These are phyloP conservation scores for Pleurotus tuber-regium DNA, from an alignment of 768 basidiomycete species.

Conservation along the genomic window DNA sequence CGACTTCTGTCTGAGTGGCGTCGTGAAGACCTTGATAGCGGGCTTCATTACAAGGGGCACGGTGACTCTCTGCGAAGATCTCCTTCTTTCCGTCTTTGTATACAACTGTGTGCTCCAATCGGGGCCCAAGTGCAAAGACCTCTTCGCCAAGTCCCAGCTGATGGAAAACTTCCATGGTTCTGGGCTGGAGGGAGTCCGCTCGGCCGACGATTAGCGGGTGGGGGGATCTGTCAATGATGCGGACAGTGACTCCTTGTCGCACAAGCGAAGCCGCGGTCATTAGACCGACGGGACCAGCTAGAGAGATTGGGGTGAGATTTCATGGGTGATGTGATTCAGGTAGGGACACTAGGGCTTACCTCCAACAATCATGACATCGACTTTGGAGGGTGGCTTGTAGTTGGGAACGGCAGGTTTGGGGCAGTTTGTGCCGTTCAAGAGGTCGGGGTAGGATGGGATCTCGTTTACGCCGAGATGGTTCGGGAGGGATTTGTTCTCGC, in stretches of 20 bases:
- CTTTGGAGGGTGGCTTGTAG: slow-evolving; percentile 19
- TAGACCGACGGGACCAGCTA: slow-evolving; percentile 21
- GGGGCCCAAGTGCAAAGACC: slow-evolving; percentile 9
- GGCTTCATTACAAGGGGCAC: slow-evolving; percentile 4
- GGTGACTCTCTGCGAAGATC: slow-evolving; percentile 11
- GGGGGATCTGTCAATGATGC: slow-evolving; percentile 37
- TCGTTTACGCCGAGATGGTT: slow-evolving; percentile 3
- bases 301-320: neutral
- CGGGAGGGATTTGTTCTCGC: slow-evolving; percentile 9
- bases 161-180: slow-evolving; percentile 53
- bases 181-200: slow-evolving; percentile 54
- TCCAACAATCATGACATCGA: slow-evolving; percentile 48
- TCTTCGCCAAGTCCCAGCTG: slow-evolving; percentile 9
- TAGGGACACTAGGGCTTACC: slow-evolving; percentile 53
- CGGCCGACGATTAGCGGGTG: slow-evolving; percentile 36
- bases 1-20: slow-evolving; percentile 11
- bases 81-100: slow-evolving; percentile 12
- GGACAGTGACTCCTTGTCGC: slow-evolving; percentile 38
- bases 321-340: neutral
- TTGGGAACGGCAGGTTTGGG: slow-evolving; percentile 7
- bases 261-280: slow-evolving; percentile 41
- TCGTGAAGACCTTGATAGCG: slow-evolving; percentile 12
- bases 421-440: slow-evolving; percentile 12
- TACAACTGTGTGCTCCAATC: slow-evolving; percentile 11
- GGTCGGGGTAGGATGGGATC: slow-evolving; percentile 5